A percentile compares a stretch with the other conserved stretches of the same genome.
Evolutionary conservation across 106 monocot genomes (phyloP).

Genomic region (Xerophyta viscosa): DNA sequence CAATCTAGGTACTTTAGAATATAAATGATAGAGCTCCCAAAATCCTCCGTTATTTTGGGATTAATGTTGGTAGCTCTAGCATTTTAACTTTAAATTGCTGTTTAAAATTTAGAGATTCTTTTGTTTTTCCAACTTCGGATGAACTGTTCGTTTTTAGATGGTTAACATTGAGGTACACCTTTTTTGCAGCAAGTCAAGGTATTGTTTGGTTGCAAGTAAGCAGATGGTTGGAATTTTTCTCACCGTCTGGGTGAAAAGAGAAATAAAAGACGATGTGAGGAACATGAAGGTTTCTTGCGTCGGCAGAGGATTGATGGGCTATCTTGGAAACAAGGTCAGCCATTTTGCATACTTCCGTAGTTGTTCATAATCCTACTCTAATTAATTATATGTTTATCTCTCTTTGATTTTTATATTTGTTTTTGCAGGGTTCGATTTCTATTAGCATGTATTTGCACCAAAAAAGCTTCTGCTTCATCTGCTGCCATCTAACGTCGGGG

Average conservation of each 20-base stretch:
- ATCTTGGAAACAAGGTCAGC: slow-evolving; percentile 72
- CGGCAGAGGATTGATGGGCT: slow-evolving; percentile 77
- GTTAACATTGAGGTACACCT: too few species aligned
- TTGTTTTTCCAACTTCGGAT: too few species aligned
- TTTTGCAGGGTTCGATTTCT: slow-evolving; percentile 65
- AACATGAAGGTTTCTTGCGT: slow-evolving; percentile 77
- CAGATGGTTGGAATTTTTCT: slow-evolving; percentile 89
- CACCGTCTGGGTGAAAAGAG: slow-evolving; percentile 58
- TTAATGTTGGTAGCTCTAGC: too few species aligned
- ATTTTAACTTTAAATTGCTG: too few species aligned
- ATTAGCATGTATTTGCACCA: slow-evolving; percentile 76
- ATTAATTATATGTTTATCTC: background rate
- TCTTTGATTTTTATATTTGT: background rate
- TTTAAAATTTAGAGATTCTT: too few species aligned
- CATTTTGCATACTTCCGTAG: too few species aligned
- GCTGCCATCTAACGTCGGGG: slow-evolving; percentile 67
- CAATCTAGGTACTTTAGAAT: slow-evolving; percentile 30
- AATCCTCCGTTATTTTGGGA: too few species aligned
- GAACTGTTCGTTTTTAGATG: too few species aligned
- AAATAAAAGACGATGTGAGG: slow-evolving; percentile 58
- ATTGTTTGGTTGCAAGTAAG: slow-evolving; percentile 72
- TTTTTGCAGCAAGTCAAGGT: slow-evolving; percentile 19
- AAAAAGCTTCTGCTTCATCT: slow-evolving; percentile 80
- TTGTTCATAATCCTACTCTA: too few species aligned
- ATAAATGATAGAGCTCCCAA: too few species aligned